Conservation (phyloP, 805 yeast species). For the Lipomyces sp. region DNA sequence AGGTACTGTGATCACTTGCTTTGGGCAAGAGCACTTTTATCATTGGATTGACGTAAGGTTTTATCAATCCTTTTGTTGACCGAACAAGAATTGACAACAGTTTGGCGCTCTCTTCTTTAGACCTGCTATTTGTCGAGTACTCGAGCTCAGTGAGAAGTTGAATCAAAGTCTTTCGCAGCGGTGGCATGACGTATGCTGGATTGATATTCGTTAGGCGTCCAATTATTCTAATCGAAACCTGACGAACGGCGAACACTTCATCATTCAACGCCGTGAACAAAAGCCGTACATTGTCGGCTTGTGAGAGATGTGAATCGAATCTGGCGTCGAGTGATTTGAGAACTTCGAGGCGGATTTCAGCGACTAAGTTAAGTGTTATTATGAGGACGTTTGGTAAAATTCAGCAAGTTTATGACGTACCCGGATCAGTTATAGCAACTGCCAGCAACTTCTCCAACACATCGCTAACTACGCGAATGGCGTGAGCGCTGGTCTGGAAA, state of each 20-base stretch:
- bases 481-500: slow-evolving; percentile 76
- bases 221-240: slow-evolving; percentile 74
- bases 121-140: slow-evolving; percentile 73
- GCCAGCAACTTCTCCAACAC: slow-evolving; percentile 81
- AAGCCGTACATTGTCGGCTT: slow-evolving; percentile 85
- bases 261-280: slow-evolving; percentile 90
- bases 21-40: slow-evolving; percentile 80
- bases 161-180: slow-evolving; percentile 80
- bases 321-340: slow-evolving; percentile 70
- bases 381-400: not conserved
- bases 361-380: slow-evolving; percentile 44
- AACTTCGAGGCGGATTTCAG: slow-evolving; percentile 84
- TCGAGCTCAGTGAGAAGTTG: slow-evolving; percentile 85
- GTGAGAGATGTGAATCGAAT: slow-evolving; percentile 91
- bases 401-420: slow-evolving; percentile 3
- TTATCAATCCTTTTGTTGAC: slow-evolving; percentile 78
- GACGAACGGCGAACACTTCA: slow-evolving; percentile 81
- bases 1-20: slow-evolving; percentile 70
- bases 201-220: slow-evolving; percentile 88
- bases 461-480: slow-evolving; percentile 80
- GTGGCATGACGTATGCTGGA: slow-evolving; percentile 95
- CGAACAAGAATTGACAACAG: slow-evolving; percentile 73
- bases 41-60: slow-evolving; percentile 91
- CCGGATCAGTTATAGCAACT: slow-evolving; percentile 84
- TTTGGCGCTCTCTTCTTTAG: slow-evolving; percentile 85